phyloP scores from a whole-genome alignment of 225 moss, liverwort and hornwort genomes.

The Sphagnum contortum region DNA sequence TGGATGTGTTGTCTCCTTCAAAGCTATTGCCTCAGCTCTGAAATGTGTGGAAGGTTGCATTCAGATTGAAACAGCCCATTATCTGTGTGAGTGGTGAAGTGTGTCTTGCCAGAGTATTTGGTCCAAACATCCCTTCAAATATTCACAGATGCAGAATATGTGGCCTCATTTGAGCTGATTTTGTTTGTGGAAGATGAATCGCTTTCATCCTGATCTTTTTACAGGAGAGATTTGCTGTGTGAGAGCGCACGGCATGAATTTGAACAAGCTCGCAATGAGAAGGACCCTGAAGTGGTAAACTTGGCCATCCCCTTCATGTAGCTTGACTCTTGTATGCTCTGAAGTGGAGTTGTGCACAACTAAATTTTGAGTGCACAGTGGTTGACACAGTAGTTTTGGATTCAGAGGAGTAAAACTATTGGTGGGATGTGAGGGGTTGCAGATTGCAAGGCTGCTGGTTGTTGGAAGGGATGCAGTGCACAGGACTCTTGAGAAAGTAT shows the following conservation, averaged over 20 bases:
- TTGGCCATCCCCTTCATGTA: neutral
- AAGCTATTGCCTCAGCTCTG: no score
- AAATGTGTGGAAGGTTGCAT: no score
- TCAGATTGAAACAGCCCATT: no score
- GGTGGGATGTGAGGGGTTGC: constrained; percentile 11
- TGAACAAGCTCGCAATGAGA: constrained; percentile 69
- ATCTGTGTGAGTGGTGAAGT: no score
- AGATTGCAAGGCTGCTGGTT: constrained; percentile 67
- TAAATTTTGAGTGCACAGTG: neutral
- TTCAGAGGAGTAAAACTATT: neutral
- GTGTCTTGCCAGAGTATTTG: no score
- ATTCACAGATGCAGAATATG: no score
- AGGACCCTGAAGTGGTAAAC: constrained; percentile 56
- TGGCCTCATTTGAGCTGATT: neutral
- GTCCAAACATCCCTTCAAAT: no score
- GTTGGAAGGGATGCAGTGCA: constrained; percentile 76
- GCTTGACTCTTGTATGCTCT: neutral
- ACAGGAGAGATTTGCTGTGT: constrained; percentile 69
- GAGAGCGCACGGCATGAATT: constrained; percentile 77
- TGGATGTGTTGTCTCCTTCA: no score
- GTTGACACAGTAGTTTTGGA: neutral
- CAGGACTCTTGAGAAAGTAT: constrained; percentile 58
- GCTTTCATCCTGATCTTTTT: neutral
- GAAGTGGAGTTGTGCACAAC: neutral
- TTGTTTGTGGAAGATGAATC: neutral